Evolutionary conservation across 176 grass and related monocot species (phyloP).

Genomic region (Otatea glauca): DNA sequence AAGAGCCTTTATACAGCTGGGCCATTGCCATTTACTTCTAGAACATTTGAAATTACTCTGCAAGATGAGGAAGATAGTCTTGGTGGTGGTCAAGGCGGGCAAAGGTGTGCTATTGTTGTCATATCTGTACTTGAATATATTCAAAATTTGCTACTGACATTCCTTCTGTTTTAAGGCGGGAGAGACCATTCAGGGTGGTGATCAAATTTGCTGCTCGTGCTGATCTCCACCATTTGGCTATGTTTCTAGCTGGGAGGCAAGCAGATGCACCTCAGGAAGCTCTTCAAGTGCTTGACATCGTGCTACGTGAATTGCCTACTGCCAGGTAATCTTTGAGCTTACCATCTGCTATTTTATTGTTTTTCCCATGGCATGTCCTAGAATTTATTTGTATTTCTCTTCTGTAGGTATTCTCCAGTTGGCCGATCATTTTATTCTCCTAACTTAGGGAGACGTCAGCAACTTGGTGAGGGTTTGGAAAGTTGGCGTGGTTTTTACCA

Average conservation of each 20-base stretch:
- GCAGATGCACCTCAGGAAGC: slow-evolving; percentile 95
- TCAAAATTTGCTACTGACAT: slow-evolving; percentile 29
- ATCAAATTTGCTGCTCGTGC: slow-evolving; percentile 96
- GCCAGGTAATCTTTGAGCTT: slow-evolving; percentile 55
- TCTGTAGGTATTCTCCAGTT: slow-evolving; percentile 77
- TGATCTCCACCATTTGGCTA: slow-evolving; percentile 86
- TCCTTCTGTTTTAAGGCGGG: slow-evolving; percentile 61
- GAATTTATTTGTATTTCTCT: slow-evolving; percentile 1
- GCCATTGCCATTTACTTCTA: slow-evolving; percentile 76
- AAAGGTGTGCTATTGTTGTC: slow-evolving; percentile 39
- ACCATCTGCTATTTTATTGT: slow-evolving; percentile 15
- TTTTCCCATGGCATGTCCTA: neutral
- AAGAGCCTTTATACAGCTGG: slow-evolving; percentile 95
- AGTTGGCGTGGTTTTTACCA: slow-evolving; percentile 96
- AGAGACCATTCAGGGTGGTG: slow-evolving; percentile 76
- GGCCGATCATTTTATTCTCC: slow-evolving; percentile 89
- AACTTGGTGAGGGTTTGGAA: slow-evolving; percentile 89
- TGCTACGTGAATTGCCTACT: slow-evolving; percentile 88
- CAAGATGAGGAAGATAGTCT: slow-evolving; percentile 76
- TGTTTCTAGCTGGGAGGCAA: slow-evolving; percentile 90
- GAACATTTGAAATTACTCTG: slow-evolving; percentile 77
- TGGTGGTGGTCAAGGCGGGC: slow-evolving; percentile 54
- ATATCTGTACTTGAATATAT: slow-evolving; percentile 21
- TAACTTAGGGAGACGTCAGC: slow-evolving; percentile 80
- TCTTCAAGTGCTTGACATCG: slow-evolving; percentile 95